Conservation (phyloP, 2,329 filamentous ascomycete genomes). For the Nothophoma quercina region DNA sequence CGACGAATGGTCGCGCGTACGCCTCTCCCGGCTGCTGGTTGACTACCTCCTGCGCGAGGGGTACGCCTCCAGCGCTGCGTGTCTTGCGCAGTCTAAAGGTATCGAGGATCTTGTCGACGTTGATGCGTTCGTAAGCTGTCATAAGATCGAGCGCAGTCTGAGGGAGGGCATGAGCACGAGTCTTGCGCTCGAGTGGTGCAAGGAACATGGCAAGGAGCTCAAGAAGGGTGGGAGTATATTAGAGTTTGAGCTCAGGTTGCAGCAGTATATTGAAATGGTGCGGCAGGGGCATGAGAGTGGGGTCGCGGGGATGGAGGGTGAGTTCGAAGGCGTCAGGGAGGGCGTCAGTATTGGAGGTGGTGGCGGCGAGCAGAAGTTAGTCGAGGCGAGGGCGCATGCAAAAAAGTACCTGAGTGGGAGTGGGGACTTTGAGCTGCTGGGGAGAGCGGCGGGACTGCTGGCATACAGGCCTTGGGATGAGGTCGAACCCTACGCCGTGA, state of each 20-base stretch:
- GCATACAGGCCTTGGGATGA: constrained; percentile 72
- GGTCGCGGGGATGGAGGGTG: constrained; percentile 32
- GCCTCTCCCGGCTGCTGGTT: constrained; percentile 85
- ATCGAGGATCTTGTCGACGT: constrained; percentile 88
- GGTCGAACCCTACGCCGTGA: constrained; percentile 67
- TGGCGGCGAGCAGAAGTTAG: constrained; percentile 61
- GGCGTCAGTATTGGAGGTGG: constrained; percentile 65
- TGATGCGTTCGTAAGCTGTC: constrained; percentile 84
- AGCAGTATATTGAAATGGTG: constrained; percentile 94
- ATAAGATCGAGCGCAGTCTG: constrained; percentile 77
- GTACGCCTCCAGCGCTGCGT: constrained; percentile 77
- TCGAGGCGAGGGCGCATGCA: constrained; percentile 82
- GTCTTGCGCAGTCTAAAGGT: constrained; percentile 75
- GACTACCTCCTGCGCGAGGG: constrained; percentile 90
- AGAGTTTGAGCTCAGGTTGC: constrained; percentile 90
- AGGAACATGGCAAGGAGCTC: constrained; percentile 89
- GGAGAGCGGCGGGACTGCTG: constrained; percentile 80
- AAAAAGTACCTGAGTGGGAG: constrained; percentile 80
- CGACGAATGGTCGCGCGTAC: constrained; percentile 83
- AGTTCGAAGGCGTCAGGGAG: constrained; percentile 64
- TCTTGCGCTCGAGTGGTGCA: constrained; percentile 88
- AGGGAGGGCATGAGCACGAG: constrained; percentile 70
- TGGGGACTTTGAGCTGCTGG: constrained; percentile 70
- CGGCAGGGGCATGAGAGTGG: constrained; percentile 60
- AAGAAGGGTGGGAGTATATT: constrained; percentile 88